Base-by-base conservation (phyloP, 495 filamentous ascomycete species). In the Daldinia grandis region DNA sequence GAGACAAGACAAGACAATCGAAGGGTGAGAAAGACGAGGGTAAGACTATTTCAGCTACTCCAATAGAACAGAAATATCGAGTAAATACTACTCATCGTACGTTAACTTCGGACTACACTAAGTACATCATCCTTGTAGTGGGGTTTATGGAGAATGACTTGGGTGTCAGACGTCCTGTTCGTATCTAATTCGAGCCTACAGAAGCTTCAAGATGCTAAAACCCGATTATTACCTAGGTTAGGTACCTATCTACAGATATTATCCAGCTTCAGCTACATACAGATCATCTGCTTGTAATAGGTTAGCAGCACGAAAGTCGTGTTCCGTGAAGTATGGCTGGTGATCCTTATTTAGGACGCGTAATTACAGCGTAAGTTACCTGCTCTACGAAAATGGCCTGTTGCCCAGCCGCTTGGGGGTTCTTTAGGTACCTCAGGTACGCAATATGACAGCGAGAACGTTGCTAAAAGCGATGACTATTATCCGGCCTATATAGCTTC, bases 401-500 rank as follows among this genome's bases (percentile, higher is more conserved):
- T 10, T 12, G 28, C 30, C 25, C 4, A 35, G 10, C n/a, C 28
- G n/a, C n/a, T 35, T 59, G 17, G 40, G 27, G 37, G 9, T 21
- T 12, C 27, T 10, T 56, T 21, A n/a, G n/a, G n/a, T n/a, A n/a
- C n/a, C n/a, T n/a, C n/a, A n/a, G n/a, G n/a, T n/a, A 21, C 17
- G 53, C 2, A 17, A 35, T 15, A 21, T 21, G 31, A 1, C 9
- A 35, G 24, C 7, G 24, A 61, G 50, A n/a, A 58, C 14, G 19
- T 27, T 57, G 53, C 63, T 66, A 40, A 67, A 50, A 54, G 62
- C 57, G 42, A 57, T 15, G 58, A 67, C 64, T 50, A 10, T 66
- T n/a, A 47, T 54, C 40, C 37, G 54, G 33, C 66, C 61, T 44
- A 56, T 73, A 40, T 51, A 78, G 76, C 58, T 78, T 78, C 58